phyloP scores from a whole-genome alignment of 2,329 filamentous ascomycete genomes.

The Hymenoscyphus albidus region DNA sequence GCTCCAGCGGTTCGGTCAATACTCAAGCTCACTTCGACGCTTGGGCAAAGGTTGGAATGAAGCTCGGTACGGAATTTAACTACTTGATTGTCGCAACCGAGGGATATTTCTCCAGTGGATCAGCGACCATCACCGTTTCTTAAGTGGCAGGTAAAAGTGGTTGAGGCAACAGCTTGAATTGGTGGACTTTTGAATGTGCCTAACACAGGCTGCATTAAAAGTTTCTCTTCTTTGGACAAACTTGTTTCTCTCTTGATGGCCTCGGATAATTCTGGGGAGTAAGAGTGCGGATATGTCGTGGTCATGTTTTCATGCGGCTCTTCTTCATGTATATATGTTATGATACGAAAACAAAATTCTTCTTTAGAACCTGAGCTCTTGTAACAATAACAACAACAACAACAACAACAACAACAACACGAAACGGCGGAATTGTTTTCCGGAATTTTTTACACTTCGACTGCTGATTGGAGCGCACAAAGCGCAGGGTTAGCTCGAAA shows the following conservation, averaged over 20 bases:
- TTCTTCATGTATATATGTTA: background rate
- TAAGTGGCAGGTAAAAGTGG: background rate
- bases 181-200: background rate
- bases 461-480: background rate
- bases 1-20: constrained; percentile 47
- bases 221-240: background rate
- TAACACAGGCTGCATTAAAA: background rate
- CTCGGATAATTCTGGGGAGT: background rate
- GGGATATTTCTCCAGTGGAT: constrained; percentile 11
- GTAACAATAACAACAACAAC: background rate
- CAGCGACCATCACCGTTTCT: constrained; percentile 13
- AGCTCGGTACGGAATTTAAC: constrained; percentile 41
- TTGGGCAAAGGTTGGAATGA: constrained; percentile 46
- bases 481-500: background rate
- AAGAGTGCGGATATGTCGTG: background rate
- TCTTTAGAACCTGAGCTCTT: background rate
- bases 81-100: constrained; percentile 46
- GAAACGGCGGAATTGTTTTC: background rate
- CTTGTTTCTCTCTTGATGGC: background rate
- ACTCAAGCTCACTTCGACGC: constrained; percentile 49
- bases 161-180: background rate
- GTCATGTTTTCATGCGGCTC: background rate
- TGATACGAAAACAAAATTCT: background rate
- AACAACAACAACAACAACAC: background rate
- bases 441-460: too few relatives aligned